Evolutionary conservation across 495 filamentous ascomycete species (phyloP).

Genomic region (Bacidia rubella): DNA sequence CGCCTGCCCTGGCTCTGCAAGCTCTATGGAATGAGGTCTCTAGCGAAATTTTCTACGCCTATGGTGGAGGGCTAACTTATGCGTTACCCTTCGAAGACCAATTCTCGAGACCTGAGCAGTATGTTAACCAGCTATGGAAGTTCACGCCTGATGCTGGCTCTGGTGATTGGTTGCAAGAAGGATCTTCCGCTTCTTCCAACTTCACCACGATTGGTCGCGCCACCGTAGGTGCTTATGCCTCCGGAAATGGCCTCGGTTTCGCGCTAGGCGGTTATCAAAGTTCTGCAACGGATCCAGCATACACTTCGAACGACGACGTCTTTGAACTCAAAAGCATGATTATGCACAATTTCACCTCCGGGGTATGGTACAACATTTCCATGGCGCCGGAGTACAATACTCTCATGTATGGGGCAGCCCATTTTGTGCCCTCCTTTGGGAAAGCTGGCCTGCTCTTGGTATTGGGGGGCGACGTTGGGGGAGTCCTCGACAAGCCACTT

Average conservation of each 20-base stretch:
- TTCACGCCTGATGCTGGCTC: constrained; percentile 23
- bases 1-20: background rate
- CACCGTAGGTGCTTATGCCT: constrained; percentile 19
- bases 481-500: constrained; percentile 4
- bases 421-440: constrained; percentile 25
- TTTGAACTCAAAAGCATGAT: constrained; percentile 17
- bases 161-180: constrained; percentile 23
- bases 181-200: constrained; percentile 17
- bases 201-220: constrained; percentile 15
- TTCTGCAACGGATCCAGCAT: constrained; percentile 10
- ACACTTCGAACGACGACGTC: background rate
- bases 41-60: background rate
- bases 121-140: constrained; percentile 24
- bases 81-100: background rate
- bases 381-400: constrained; percentile 18
- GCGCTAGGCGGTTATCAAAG: constrained; percentile 8
- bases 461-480: constrained; percentile 20
- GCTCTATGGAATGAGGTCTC: background rate
- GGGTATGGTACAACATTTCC: constrained; percentile 23
- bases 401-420: constrained; percentile 18
- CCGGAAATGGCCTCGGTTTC: constrained; percentile 19
- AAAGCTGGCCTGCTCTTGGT: constrained; percentile 25
- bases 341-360: constrained; percentile 23
- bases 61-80: background rate
- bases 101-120: constrained; percentile 6